Evolutionary conservation across 1,139 yeast genomes (phyloP).

Genomic region (Pichia inconspicua): DNA sequence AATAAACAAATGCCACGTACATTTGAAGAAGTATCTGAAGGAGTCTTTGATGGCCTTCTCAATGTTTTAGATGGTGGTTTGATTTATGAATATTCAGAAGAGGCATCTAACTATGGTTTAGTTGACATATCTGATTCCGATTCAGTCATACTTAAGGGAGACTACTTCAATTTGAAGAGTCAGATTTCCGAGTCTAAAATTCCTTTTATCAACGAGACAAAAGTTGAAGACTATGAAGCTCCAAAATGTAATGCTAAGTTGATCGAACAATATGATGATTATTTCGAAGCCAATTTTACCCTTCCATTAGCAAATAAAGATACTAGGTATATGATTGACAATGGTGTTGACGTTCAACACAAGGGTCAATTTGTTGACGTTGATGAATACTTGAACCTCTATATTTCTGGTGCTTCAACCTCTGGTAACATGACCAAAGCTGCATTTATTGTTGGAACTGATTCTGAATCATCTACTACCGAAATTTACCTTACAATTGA

Average conservation of each 20-base stretch:
- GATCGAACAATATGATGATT: constrained; percentile 32
- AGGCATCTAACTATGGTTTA: constrained; percentile 56
- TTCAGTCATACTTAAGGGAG: constrained; percentile 33
- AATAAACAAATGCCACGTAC: constrained; percentile 56
- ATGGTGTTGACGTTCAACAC: constrained; percentile 46
- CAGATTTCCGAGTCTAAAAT: constrained; percentile 36
- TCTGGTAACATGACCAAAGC: constrained; percentile 14
- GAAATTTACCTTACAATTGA: constrained; percentile 14
- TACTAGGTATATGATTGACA: constrained; percentile 34
- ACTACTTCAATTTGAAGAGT: constrained; percentile 48
- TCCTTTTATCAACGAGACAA: constrained; percentile 31
- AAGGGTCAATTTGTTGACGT: constrained; percentile 41
- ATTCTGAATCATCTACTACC: constrained; percentile 15
- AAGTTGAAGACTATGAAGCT: constrained; percentile 33
- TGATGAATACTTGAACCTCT: constrained; percentile 13
- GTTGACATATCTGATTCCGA: constrained; percentile 39
- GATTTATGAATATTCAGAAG: constrained; percentile 69
- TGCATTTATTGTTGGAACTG: constrained; percentile 50
- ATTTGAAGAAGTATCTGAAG: constrained; percentile 62
- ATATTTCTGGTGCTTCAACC: constrained; percentile 12
- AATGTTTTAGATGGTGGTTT: constrained; percentile 67
- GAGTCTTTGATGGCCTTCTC: constrained; percentile 44
- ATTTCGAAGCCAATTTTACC: constrained; percentile 37
- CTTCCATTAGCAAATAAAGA: constrained; percentile 40
- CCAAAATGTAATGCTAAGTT: constrained; percentile 48